phyloP scores from a whole-genome alignment of 2,329 filamentous ascomycete genomes.

The Pseudofabraea citricarpa region DNA sequence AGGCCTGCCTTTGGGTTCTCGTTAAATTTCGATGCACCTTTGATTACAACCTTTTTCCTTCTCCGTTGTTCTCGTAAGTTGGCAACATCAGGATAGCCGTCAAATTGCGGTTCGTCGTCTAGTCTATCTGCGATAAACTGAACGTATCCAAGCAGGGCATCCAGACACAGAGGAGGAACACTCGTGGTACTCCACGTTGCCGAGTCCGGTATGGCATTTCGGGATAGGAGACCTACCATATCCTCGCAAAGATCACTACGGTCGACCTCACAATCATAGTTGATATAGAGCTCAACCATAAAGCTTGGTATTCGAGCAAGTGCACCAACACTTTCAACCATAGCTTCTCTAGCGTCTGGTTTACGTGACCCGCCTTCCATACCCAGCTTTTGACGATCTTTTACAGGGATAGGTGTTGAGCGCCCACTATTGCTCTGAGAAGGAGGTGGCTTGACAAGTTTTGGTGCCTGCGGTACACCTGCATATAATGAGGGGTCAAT shows the following conservation, averaged over 20 bases:
- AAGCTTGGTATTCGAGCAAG: conserved; percentile 90
- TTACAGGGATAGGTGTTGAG: conserved; percentile 84
- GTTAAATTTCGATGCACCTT: conserved; percentile 87
- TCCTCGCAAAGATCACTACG: conserved; percentile 91
- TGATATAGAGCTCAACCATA: conserved; percentile 92
- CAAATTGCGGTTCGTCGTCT: conserved; percentile 59
- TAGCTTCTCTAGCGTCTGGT: conserved; percentile 92
- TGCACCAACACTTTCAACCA: conserved; percentile 95
- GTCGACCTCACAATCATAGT: conserved; percentile 95
- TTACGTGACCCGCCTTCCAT: conserved; percentile 88
- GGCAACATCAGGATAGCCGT: conserved; percentile 62
- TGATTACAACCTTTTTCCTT: conserved; percentile 84
- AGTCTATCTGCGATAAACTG: conserved; percentile 88
- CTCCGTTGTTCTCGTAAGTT: conserved; percentile 66
- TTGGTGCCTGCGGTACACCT: conserved; percentile 87
- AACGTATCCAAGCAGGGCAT: conserved; percentile 84
- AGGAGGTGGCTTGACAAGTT: conserved; percentile 72
- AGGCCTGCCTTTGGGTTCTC: conserved; percentile 88
- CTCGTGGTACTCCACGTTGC: conserved; percentile 99
- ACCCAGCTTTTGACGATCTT: conserved; percentile 87
- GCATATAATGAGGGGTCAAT: conserved; percentile 91
- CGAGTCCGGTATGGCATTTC: conserved; percentile 94
- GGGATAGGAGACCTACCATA: conserved; percentile 84
- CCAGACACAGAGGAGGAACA: conserved; percentile 89
- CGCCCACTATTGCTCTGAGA: conserved; percentile 75